Evolutionary conservation across 1,284 basidiomycete genomes (phyloP).

Genomic region (Puccinia horiana): DNA sequence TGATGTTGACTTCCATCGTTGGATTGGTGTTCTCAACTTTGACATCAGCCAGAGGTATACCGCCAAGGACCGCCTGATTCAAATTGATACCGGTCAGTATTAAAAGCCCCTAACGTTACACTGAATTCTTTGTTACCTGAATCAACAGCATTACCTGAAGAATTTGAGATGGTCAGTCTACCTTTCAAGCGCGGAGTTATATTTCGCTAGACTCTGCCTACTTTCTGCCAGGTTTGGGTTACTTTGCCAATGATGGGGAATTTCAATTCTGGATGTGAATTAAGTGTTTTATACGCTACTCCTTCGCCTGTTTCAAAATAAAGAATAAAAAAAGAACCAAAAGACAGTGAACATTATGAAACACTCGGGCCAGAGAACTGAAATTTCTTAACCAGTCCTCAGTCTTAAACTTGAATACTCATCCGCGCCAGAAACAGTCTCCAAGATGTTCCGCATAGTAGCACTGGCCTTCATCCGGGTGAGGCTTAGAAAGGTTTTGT

Average conservation of each 20-base stretch:
- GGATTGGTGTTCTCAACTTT: slow-evolving; percentile 49
- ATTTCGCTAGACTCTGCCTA: neutral
- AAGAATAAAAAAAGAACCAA: neutral
- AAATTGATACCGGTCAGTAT: neutral
- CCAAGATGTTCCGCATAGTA: slow-evolving; percentile 34
- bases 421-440: slow-evolving; percentile 33
- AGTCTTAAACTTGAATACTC: slow-evolving; percentile 45
- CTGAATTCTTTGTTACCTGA: slow-evolving; percentile 21
- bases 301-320: slow-evolving; percentile 17
- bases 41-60: slow-evolving; percentile 40
- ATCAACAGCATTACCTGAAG: slow-evolving; percentile 44
- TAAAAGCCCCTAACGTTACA: neutral
- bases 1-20: slow-evolving; percentile 45
- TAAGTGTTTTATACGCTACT: slow-evolving; percentile 32
- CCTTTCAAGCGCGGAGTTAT: neutral
- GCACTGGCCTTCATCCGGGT: slow-evolving; percentile 24
- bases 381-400: slow-evolving; percentile 15
- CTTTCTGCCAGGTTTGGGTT: slow-evolving; percentile 45
- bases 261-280: slow-evolving; percentile 37
- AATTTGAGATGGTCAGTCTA: neutral
- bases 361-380: neutral
- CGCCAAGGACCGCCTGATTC: slow-evolving; percentile 43
- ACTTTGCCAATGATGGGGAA: slow-evolving; percentile 36
- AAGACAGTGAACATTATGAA: neutral
- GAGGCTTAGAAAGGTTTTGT: slow-evolving; percentile 43